phyloP scores from a whole-genome alignment of 2,329 filamentous ascomycete genomes.

The Dryadomyces quercivorus region DNA sequence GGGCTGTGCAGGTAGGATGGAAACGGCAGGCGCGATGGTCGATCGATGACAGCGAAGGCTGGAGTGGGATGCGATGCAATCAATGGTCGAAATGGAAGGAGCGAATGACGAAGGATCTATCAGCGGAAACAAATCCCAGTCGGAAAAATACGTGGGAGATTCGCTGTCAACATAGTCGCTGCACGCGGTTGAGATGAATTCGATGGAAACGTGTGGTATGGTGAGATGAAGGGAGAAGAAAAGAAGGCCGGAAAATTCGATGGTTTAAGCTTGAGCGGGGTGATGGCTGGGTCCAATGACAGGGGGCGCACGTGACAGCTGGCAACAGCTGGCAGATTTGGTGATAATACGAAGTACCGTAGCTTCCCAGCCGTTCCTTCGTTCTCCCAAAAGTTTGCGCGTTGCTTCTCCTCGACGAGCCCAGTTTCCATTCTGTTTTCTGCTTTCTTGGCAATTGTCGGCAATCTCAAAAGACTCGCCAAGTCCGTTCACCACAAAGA shows the following conservation, averaged over 20 bases:
- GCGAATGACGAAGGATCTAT: not conserved
- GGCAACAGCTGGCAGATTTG: not conserved
- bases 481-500: not conserved
- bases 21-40: conserved; percentile 1
- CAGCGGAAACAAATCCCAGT: not conserved
- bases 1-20: not conserved
- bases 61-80: not conserved
- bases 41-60: not conserved
- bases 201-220: not conserved
- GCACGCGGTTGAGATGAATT: not conserved
- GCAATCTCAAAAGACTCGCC: not conserved
- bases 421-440: not conserved
- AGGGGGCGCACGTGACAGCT: not conserved
- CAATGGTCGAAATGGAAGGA: not conserved
- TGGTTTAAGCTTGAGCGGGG: not conserved
- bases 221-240: not conserved
- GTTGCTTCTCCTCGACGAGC: not conserved
- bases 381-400: not conserved
- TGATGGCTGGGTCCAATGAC: not conserved
- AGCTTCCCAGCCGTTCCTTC: not conserved
- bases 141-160: not conserved
- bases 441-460: not conserved
- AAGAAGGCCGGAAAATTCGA: not conserved
- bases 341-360: not conserved
- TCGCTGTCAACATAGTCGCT: not conserved